phyloP scores from a whole-genome alignment of 148 eudicot genomes.

The Linanthus parryae region DNA sequence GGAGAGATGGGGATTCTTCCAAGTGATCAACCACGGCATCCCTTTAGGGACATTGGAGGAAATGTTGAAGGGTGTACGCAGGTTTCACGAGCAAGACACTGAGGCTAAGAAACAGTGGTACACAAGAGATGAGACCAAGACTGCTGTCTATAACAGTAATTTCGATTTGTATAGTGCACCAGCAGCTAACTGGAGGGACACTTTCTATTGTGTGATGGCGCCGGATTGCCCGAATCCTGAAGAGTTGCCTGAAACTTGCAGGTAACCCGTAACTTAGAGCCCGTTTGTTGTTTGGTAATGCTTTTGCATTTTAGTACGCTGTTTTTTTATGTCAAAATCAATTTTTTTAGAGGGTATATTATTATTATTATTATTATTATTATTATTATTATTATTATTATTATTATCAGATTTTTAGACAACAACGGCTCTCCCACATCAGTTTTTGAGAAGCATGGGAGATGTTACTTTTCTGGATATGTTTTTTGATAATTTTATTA shows the following conservation, averaged over 20 bases:
- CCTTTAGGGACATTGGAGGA: conserved; percentile 24
- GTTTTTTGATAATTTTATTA: no score
- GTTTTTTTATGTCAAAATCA: no score
- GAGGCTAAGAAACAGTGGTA: conserved; percentile 34
- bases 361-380: no score
- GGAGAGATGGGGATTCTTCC: conserved; percentile 44
- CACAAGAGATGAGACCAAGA: conserved; percentile 23
- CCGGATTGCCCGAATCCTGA: conserved; percentile 26
- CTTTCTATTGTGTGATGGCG: conserved; percentile 27
- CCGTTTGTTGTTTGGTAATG: no score
- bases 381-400: no score
- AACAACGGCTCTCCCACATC: no score
- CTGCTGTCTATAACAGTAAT: conserved; percentile 28
- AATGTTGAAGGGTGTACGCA: conserved; percentile 29
- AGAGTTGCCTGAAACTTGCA: conserved; percentile 29
- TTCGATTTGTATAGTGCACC: conserved; percentile 30
- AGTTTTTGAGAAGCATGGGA: no score
- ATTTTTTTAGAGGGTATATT: no score
- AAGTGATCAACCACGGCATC: conserved; percentile 50
- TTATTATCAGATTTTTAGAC: no score
- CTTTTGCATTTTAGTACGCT: no score
- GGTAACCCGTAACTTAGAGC: no score
- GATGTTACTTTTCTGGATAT: no score
- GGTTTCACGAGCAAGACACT: conserved; percentile 37
- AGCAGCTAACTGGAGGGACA: conserved; percentile 38